Conservation (phyloP, 2,329 filamentous ascomycete genomes). For the Diaporthe sp. region DNA sequence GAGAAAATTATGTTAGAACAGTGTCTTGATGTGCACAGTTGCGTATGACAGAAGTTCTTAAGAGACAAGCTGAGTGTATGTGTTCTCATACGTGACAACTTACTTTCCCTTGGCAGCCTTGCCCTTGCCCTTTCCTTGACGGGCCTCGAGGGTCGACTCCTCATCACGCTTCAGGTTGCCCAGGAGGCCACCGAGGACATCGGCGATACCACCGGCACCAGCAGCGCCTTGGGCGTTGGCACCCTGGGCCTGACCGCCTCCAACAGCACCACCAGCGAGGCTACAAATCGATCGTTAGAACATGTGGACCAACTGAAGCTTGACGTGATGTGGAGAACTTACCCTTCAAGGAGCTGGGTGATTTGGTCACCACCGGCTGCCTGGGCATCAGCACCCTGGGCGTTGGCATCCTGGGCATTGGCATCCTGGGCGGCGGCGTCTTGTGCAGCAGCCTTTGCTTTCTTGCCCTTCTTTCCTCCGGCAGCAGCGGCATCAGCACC, state of each 20-base stretch:
- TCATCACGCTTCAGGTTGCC: conserved; percentile 22
- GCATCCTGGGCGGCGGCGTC: not conserved
- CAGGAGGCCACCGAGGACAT: conserved; percentile 15
- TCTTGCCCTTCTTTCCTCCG: not conserved
- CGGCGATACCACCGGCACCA: conserved; percentile 2
- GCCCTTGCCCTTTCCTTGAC: conserved; percentile 19
- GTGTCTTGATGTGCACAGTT: too few relatives aligned
- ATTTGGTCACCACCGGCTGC: conserved; percentile 16
- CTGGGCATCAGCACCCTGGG: not conserved
- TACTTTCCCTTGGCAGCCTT: conserved; percentile 1
- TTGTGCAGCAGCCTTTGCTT: not conserved
- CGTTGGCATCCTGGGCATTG: conserved; percentile 10
- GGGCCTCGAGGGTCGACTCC: not conserved
- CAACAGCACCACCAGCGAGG: conserved; percentile 1
- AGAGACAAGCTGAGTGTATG: not conserved
- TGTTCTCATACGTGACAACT: not conserved
- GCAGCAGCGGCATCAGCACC: not conserved
- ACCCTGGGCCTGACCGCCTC: not conserved
- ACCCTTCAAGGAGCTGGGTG: conserved; percentile 23
- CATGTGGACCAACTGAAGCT: not conserved
- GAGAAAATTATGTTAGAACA: not conserved
- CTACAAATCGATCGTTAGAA: not conserved
- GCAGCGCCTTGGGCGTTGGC: conserved; percentile 1
- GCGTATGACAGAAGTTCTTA: too few relatives aligned
- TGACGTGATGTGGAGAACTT: not conserved